Percentiles rank a stretch among this genome's conserved stretches.
Conservation (phyloP, 2,329 filamentous ascomycete species). For the Sclerotinia nivalis region DNA sequence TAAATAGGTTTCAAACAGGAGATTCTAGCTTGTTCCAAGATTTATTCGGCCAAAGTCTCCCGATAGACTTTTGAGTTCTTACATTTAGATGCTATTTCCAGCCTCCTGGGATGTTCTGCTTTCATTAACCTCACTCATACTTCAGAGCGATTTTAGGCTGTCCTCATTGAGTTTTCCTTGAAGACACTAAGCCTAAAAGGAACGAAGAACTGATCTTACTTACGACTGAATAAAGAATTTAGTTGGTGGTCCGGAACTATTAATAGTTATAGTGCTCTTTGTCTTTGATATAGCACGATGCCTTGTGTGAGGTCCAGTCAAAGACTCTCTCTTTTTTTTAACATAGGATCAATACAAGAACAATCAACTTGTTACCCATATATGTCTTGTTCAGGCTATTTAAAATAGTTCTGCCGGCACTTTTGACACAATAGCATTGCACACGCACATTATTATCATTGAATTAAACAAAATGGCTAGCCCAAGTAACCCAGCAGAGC, state of each 20-base stretch:
- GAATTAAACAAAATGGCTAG: neutral
- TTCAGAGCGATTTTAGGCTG: neutral
- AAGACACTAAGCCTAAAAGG: neutral
- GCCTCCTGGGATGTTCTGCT: neutral
- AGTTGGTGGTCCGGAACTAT: neutral
- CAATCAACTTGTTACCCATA: neutral
- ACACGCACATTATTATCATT: neutral
- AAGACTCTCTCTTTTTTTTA: neutral
- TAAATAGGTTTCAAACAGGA: too few relatives aligned
- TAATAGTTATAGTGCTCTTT: neutral
- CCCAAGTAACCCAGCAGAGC: neutral
- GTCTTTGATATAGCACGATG: neutral
- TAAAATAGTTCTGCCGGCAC: too few relatives aligned
- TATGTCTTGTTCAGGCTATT: neutral
- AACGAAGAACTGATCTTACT: neutral
- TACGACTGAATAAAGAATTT: neutral
- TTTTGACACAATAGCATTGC: too few relatives aligned
- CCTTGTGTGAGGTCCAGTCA: neutral
- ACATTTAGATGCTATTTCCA: neutral
- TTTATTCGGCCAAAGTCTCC: too few relatives aligned
- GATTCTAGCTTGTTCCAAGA: too few relatives aligned
- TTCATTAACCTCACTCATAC: neutral
- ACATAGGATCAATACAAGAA: neutral
- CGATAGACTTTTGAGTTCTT: rapidly evolving
- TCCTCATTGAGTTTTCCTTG: neutral